Evolutionary conservation across 225 moss, liverwort and hornwort genomes (phyloP).

Genomic region (Sphagnum contortum): DNA sequence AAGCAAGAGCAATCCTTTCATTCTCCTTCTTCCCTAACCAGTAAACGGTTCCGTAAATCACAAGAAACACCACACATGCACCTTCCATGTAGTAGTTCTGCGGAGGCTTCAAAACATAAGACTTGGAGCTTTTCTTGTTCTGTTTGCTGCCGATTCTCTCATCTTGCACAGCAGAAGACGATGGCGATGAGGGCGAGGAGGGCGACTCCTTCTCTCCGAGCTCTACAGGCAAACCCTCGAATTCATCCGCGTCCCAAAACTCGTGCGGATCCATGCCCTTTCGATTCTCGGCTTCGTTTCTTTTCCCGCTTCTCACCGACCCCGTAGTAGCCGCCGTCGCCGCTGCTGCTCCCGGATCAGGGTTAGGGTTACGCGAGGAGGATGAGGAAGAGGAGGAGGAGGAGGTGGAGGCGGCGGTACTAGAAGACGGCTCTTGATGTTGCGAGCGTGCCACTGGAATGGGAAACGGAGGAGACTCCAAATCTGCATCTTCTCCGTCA

Average conservation of each 20-base stretch:
- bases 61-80: conserved; percentile 42
- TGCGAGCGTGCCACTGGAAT: conserved; percentile 55
- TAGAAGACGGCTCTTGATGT: conserved; percentile 30
- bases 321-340: not conserved
- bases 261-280: conserved; percentile 39
- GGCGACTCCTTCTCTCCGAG: conserved; percentile 14
- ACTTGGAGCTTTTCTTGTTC: not conserved
- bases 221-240: conserved; percentile 78
- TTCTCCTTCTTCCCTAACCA: conserved; percentile 70
- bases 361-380: too few species aligned
- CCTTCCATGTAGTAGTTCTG: conserved; percentile 61
- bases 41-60: conserved; percentile 53
- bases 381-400: too few species aligned
- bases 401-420: not conserved
- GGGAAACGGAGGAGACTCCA: conserved; percentile 47
- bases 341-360: conserved; percentile 19
- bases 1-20: conserved; percentile 74
- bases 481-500: conserved; percentile 80
- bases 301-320: conserved; percentile 9
- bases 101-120: conserved; percentile 9
- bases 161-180: conserved; percentile 2
- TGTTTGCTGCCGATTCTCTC: conserved; percentile 2
- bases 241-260: conserved; percentile 95
- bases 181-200: not conserved
- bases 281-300: conserved; percentile 12